Evolutionary conservation across 768 basidiomycete species (phyloP), one percentile per base, ranked within the genome.

Genomic region (Lyophyllum decastes): DNA sequence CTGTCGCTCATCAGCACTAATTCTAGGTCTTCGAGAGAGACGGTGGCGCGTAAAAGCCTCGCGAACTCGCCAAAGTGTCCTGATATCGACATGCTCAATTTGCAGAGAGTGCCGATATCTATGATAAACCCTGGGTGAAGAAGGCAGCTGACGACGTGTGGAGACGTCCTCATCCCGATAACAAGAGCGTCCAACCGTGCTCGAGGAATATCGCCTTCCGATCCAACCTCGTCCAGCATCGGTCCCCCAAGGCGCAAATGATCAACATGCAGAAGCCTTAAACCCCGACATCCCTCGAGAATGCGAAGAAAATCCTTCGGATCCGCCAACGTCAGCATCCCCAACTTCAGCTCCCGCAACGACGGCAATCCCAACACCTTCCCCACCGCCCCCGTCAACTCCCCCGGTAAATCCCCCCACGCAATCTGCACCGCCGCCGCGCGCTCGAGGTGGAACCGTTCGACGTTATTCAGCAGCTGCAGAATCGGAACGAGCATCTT

Each of bases 1-100:
- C 63, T 61, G 43, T 70, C 70, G 26, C 66, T 67, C 68, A 69
- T 71, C 10, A 72, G 48, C 2, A 63, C 55, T 9, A 71, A 19
- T 46, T 72, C 68, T 4, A 72, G 52, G 3, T 58, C 38, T 41
- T 69, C 60, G 12, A 69, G 45, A 11, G 57, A 59, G 19, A 56
- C 16, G 21, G 67, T 65, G 19, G 66, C 65, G 41, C 63, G 66
- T 56, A 72, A 41, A 33, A 72, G 54, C 22, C 59, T 59, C 26
- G 65, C 60, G 40, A 70, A 68, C 22, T 67, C 67, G 21, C 55
- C 55, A 44, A 72, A 72, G 40, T 66, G 58, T 11, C 63, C 64
- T 2, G 71, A 69, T 41, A 72, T 63, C 0, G 67, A 64, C 47
- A 70, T 38, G 19, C 61, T 64, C 54, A 72, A 55, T 21, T 62